Base-by-base conservation (phyloP, 2,329 filamentous ascomycete genomes). In the Tolypocladium capitatum region DNA sequence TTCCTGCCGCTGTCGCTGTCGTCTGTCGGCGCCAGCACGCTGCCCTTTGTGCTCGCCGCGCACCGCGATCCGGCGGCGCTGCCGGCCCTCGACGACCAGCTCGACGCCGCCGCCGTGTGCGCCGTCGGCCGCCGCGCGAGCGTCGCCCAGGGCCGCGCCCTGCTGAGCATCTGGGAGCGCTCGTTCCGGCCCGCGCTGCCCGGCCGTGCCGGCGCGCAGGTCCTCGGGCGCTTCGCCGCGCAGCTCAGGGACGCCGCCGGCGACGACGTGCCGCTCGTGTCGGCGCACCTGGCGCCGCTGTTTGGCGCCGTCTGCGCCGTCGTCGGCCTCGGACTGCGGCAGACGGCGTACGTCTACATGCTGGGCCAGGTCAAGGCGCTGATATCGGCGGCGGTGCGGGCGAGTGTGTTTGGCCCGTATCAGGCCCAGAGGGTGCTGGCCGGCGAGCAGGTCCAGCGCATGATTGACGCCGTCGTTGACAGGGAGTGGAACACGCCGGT, bases 371-470 rank as follows among this genome's bases (percentile, higher is more conserved):
- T 83, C 49, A 86, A 87, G 63, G 84, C 85, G 0, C 67, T 91
- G 46, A 71, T 88, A 44, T 86, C 82, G 38, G 86, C 86, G 1
- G 86, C 81, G 0, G 85, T 92, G 52, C 70, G 86, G 47, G 83
- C 86, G 21, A 84, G 83, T 57, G 76, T 89, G 54, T 80, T 91
- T 64, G 86, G 86, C 0, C 86, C 86, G 7, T 92, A 88, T 61
- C 83, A 88, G 62, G 83, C 83, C 48, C 86, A 92, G 61, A 78
- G 75, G 52, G 68, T 89, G 28, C 69, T 92, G 44, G 86, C 84
- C 2, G 75, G 79, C 35, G 62, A 58, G 20, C 68, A 71, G 50
- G 69, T 86, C 48, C 78, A 80, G 63, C 60, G 59, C 2, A 68
- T 78, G 55, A 77, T 91, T 24, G 63, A 70, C 24, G 68, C 64